Percentiles rank a stretch among this genome's conserved stretches.
phyloP scores from a whole-genome alignment of 768 basidiomycete genomes.

The Kwoniella dejecticola region DNA sequence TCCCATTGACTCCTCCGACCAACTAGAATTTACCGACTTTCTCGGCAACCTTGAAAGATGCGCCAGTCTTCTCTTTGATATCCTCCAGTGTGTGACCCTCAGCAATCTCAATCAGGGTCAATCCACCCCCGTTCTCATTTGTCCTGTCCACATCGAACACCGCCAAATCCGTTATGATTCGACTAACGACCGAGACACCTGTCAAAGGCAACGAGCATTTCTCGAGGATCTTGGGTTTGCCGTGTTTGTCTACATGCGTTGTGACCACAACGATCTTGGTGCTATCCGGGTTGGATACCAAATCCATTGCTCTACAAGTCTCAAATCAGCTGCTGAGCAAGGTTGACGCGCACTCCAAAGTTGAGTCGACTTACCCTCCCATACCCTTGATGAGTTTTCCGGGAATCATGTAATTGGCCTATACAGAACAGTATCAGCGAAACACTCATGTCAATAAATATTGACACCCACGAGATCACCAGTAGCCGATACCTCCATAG shows the following conservation, averaged over 20 bases:
- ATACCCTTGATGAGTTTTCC: slow-evolving; percentile 69
- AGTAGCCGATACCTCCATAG: slow-evolving; percentile 86
- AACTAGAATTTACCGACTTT: slow-evolving; percentile 37
- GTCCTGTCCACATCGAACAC: slow-evolving; percentile 83
- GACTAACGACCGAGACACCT: slow-evolving; percentile 81
- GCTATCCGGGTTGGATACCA: slow-evolving; percentile 92
- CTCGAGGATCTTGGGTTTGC: slow-evolving; percentile 81
- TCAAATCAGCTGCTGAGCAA: neutral
- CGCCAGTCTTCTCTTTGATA: slow-evolving; percentile 81
- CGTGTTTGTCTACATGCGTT: slow-evolving; percentile 89
- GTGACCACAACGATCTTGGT: slow-evolving; percentile 85
- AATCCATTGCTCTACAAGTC: slow-evolving; percentile 74
- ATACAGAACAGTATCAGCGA: neutral
- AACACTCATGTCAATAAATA: no score
- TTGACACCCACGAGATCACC: slow-evolving; percentile 70
- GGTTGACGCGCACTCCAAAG: neutral
- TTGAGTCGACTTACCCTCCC: slow-evolving; percentile 60
- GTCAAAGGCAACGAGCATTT: slow-evolving; percentile 83
- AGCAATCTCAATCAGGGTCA: slow-evolving; percentile 80
- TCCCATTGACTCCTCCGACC: neutral
- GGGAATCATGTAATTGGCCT: slow-evolving; percentile 96
- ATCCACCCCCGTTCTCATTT: slow-evolving; percentile 61
- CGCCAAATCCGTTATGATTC: slow-evolving; percentile 84
- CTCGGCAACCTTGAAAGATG: slow-evolving; percentile 64
- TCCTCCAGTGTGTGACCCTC: slow-evolving; percentile 82